Evolutionary conservation across 257 asterid species (phyloP).

Genomic region (Forsythia viridissima): DNA sequence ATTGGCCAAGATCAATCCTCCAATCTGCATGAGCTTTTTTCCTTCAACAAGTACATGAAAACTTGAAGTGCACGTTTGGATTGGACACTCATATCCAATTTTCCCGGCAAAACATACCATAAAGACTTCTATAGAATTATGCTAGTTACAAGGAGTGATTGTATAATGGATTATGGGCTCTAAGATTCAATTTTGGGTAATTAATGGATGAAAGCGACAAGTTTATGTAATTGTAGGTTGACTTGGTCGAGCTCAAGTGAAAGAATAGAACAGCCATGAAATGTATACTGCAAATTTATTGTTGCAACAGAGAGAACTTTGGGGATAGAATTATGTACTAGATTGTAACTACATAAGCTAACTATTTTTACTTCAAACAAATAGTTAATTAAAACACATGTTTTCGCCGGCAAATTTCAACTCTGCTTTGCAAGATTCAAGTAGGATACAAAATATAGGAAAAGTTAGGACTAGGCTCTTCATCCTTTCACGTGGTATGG

Average conservation of each 20-base stretch:
- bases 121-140: neutral
- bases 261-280: neutral
- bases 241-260: neutral
- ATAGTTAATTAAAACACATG: too few species aligned
- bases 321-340: neutral
- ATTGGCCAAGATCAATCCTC: conserved; percentile 54
- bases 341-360: too few species aligned
- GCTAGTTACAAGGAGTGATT: neutral
- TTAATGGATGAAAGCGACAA: too few species aligned
- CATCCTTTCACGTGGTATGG: too few species aligned
- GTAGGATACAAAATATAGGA: too few species aligned
- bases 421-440: too few species aligned
- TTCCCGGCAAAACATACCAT: neutral
- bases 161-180: neutral
- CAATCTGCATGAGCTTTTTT: conserved; percentile 62
- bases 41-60: conserved; percentile 36
- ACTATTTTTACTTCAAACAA: too few species aligned
- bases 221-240: neutral
- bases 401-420: too few species aligned
- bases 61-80: neutral
- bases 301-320: neutral
- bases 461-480: too few species aligned
- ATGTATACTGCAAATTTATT: neutral
- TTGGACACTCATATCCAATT: neutral
- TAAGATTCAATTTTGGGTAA: neutral